phyloP scores from a whole-genome alignment of 2,329 filamentous ascomycete species.

The Didymella keratinophila region DNA sequence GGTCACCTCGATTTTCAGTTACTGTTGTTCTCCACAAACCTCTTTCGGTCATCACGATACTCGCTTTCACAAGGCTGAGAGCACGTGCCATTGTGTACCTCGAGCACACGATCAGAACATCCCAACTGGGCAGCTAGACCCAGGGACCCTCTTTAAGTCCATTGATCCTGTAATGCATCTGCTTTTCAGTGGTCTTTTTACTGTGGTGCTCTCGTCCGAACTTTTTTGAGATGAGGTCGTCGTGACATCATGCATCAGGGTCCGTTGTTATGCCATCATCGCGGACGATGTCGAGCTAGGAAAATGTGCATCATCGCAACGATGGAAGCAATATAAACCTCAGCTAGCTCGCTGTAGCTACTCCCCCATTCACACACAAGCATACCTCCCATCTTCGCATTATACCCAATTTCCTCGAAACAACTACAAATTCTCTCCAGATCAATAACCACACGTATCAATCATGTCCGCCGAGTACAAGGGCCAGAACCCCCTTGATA shows the following conservation, averaged over 20 bases:
- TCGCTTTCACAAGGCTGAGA: slow-evolving; percentile 1
- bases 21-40: neutral
- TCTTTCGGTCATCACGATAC: neutral
- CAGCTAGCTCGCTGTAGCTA: slow-evolving; percentile 1
- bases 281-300: neutral
- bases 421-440: neutral
- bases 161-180: neutral
- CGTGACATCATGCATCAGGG: slow-evolving; percentile 21
- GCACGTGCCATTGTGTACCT: slow-evolving; percentile 1
- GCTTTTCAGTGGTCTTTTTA: slow-evolving; percentile 3
- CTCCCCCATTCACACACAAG: neutral
- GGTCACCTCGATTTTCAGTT: neutral
- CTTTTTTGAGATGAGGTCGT: slow-evolving; percentile 18
- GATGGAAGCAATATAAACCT: slow-evolving; percentile 10
- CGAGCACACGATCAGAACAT: neutral
- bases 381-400: neutral
- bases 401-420: neutral
- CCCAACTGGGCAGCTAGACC: neutral
- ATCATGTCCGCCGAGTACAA: slow-evolving; percentile 56
- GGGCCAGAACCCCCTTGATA: slow-evolving; percentile 52
- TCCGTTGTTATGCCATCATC: slow-evolving; percentile 21
- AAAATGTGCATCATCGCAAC: neutral
- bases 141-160: slow-evolving; percentile 2
- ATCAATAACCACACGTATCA: neutral
- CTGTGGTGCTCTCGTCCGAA: neutral